Evolutionary conservation across 2,329 filamentous ascomycete species (phyloP).

Genomic region (Elsinoe perseae): DNA sequence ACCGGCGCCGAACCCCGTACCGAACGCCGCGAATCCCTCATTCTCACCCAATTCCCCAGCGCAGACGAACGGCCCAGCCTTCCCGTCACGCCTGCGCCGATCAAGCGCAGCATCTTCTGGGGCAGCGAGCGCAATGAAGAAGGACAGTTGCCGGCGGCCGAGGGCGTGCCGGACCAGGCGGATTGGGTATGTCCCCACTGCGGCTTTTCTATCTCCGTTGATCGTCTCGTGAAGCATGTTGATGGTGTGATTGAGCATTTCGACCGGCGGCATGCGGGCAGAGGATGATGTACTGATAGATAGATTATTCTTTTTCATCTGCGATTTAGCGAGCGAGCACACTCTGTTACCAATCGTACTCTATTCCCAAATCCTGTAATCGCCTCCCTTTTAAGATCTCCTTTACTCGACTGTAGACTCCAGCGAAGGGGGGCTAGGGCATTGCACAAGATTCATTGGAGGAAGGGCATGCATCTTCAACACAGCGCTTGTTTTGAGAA

Average conservation of each 20-base stretch:
- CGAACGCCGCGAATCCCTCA: conserved; percentile 49
- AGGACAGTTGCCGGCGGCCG: conserved; percentile 61
- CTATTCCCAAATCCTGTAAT: not conserved
- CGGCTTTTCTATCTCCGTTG: conserved; percentile 25
- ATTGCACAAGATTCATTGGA: not conserved
- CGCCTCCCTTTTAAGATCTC: not conserved
- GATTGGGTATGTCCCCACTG: conserved; percentile 79
- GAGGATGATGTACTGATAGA: not conserved
- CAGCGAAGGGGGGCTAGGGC: not conserved
- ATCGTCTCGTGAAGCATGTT: conserved; percentile 7
- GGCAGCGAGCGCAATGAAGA: conserved; percentile 50
- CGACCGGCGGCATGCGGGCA: not conserved
- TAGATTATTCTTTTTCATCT: conserved; percentile 17
- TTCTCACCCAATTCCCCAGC: conserved; percentile 79
- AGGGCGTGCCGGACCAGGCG: conserved; percentile 76
- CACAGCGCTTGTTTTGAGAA: not conserved
- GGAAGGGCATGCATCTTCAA: not conserved
- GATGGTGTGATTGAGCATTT: conserved; percentile 2
- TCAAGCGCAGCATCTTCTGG: conserved; percentile 63
- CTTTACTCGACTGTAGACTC: too few relatives aligned
- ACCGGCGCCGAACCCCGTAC: conserved; percentile 13
- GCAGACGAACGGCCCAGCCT: conserved; percentile 76
- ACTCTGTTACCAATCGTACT: not conserved
- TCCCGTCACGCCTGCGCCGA: conserved; percentile 80
- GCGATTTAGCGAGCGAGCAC: not conserved